Base-by-base conservation (phyloP, 2,329 filamentous ascomycete species). In the Gnomoniopsis smithogilvyi region DNA sequence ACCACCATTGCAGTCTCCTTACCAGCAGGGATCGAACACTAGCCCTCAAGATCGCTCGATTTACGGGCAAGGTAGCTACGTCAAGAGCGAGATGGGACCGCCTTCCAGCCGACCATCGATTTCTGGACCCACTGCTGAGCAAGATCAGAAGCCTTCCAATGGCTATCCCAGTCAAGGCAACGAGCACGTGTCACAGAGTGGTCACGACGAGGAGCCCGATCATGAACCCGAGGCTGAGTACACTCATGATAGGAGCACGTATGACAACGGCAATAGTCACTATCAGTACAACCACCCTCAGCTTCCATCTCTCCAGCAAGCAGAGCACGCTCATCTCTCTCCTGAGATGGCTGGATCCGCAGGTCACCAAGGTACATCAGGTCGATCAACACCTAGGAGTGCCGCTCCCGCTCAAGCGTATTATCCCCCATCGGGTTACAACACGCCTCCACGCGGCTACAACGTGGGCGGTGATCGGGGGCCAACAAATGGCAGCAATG, bases 61-160 rank as follows among this genome's bases (percentile, higher is more conserved):
- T 72, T 87, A 89, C 68, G 81, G 83, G 45, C 94, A 93, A 62
- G 70, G 81, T 50, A 81, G 78, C 67, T 95, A 94, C 67, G 81
- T 91, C 62, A 96, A 96, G 79, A 90, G 80, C 62, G 92, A 96
- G 66, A 96, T 96, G 91, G 91, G 89, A 0, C 92, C 92, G 21
- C 91, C 92, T 12, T 84, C 90, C 34, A 78, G 76, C 59, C 82
- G 89, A 60, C 79, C 83, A 2, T 73, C 82, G 6, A 80, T 83
- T 48, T 59, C 60, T 21, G 76, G 83, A 41, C 82, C 85, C 53
- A 74, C 81, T 3, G 81, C 87, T 58, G 73, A 75, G 30, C 76
- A 83, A 49, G 86, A 90, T 61, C 78, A 85, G 43, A 87, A 88
- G 70, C 72, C 80, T 26, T 70, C 82, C 21, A 94, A 94, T 71